Evolutionary conservation across 176 grass and related monocot species (phyloP).

Genomic region (Calamus simplicifolius): DNA sequence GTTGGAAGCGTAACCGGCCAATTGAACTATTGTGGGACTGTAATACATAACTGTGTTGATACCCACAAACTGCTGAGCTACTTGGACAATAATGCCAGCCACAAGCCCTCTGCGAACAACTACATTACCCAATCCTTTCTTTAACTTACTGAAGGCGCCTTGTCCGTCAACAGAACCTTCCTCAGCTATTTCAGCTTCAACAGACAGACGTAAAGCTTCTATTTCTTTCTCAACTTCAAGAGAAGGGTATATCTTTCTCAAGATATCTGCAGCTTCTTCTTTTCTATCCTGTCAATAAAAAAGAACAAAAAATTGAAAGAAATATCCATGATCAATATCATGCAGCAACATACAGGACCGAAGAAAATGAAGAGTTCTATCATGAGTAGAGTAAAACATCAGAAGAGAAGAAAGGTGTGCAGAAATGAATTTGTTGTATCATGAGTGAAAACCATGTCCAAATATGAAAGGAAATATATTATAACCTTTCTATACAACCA

Average conservation of each 20-base stretch:
- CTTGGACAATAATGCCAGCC: constrained; percentile 73
- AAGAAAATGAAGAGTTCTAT: not conserved
- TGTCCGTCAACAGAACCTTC: constrained; percentile 69
- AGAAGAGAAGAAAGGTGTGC: no score
- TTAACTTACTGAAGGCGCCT: constrained; percentile 45
- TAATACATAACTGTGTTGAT: constrained; percentile 99
- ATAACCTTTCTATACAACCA: constrained; percentile 87
- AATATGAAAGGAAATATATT: not conserved
- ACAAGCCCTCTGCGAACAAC: constrained; percentile 64
- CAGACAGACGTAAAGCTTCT: constrained; percentile 51
- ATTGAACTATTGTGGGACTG: constrained; percentile 92
- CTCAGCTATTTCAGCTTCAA: constrained; percentile 63
- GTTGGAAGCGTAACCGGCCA: constrained; percentile 78
- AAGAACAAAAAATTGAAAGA: not conserved
- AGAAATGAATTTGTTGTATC: no score
- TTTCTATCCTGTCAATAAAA: constrained; percentile 53
- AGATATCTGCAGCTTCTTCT: constrained; percentile 63
- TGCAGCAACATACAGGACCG: not conserved
- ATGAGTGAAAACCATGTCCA: no score
- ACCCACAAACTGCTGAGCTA: constrained; percentile 86
- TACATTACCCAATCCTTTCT: constrained; percentile 51
- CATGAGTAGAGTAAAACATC: no score
- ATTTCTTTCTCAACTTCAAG: constrained; percentile 88
- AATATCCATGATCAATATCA: not conserved
- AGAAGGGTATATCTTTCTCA: constrained; percentile 79